Evolutionary conservation across 2,329 filamentous ascomycete species (phyloP), one percentile per base, ranked within the genome.

Genomic region (Fonsecaea erecta): DNA sequence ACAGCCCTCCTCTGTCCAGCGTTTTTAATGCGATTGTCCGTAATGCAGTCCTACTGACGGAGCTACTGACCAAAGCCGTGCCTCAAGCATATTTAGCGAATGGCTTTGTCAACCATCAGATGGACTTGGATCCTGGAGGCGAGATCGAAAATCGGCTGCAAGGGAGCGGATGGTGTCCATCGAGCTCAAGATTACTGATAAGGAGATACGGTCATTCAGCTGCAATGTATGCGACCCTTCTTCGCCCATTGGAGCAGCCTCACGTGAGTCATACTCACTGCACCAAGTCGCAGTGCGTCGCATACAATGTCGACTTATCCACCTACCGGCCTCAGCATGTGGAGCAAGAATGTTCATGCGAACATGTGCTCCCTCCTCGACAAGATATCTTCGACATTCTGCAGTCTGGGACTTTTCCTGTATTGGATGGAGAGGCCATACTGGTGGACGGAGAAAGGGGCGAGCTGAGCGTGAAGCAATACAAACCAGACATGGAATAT

Each of bases 201-300:
- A 51, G 21, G 12, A 16, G 46, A n/a, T 51, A 51, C 46, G 46
- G 46, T 11, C 46, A 21, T 51, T 51, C 46, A 26, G 46, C 24
- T 51, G 46, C 46, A 51, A 51, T 51, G 46, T 51, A 51, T 26
- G 46, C 46, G n/a, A 21, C 46, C 18, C 46, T 51, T 21, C 46
- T 51, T 21, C 46, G 46, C 14, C 46, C 46, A 51, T 21, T 51
- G 9, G 46, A 51, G 26, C 46, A 52, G 46, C 46, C 26, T 52
- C 18, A 26, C 18, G 21, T 52, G 26, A 51, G 18, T 2, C 46
- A 51, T 51, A 21, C 18, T 51, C 46, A 51, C 46, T 51, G 46
- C 24, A 51, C 4, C n/a, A 51, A 51, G 7, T 21, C 6, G 14
- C 46, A 51, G 24, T 51, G 46, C 24, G 21, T 11, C 7, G 46